A percentile compares a stretch with the other conserved stretches of the same genome.
phyloP scores from a whole-genome alignment of 495 filamentous ascomycete genomes.

The Aspergillus conjunctus region DNA sequence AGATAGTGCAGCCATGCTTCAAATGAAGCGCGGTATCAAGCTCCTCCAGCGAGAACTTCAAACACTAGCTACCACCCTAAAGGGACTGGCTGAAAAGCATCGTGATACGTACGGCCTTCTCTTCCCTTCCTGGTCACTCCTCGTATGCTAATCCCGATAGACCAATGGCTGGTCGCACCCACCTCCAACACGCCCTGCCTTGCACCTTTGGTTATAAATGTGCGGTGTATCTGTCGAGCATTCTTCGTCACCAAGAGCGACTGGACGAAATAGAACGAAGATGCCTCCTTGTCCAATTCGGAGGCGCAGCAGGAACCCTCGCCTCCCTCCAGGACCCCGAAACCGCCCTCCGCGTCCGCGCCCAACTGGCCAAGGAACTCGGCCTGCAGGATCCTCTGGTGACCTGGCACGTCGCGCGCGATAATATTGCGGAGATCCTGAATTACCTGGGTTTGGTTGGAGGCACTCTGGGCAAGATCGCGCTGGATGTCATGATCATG shows the following conservation, averaged over 20 bases:
- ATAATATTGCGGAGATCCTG: slow-evolving; percentile 50
- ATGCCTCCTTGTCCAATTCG: slow-evolving; percentile 48
- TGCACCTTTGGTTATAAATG: slow-evolving; percentile 54
- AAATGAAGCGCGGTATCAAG: slow-evolving; percentile 48
- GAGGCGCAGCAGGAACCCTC: slow-evolving; percentile 50
- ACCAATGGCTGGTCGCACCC: slow-evolving; percentile 55
- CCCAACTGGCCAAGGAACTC: slow-evolving; percentile 39
- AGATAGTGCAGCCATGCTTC: slow-evolving; percentile 52
- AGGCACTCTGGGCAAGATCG: slow-evolving; percentile 52
- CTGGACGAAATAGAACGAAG: slow-evolving; percentile 41
- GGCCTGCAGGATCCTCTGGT: slow-evolving; percentile 42
- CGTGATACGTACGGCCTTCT: slow-evolving; percentile 33
- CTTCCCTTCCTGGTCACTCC: not conserved
- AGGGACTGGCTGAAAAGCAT: slow-evolving; percentile 40
- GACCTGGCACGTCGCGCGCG: slow-evolving; percentile 51
- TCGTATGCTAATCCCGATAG: not conserved
- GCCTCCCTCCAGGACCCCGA: slow-evolving; percentile 41
- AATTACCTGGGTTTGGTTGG: slow-evolving; percentile 53
- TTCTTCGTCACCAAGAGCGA: slow-evolving; percentile 46
- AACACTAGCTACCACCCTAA: slow-evolving; percentile 37
- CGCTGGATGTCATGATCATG: slow-evolving; percentile 56
- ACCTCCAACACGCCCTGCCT: slow-evolving; percentile 54
- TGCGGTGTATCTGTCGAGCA: slow-evolving; percentile 45
- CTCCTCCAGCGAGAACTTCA: slow-evolving; percentile 42
- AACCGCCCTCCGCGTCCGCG: slow-evolving; percentile 40